Evolutionary conservation across 768 basidiomycete genomes (phyloP), one percentile per base, ranked within the genome.

Genomic region (Trametes sanguinea): DNA sequence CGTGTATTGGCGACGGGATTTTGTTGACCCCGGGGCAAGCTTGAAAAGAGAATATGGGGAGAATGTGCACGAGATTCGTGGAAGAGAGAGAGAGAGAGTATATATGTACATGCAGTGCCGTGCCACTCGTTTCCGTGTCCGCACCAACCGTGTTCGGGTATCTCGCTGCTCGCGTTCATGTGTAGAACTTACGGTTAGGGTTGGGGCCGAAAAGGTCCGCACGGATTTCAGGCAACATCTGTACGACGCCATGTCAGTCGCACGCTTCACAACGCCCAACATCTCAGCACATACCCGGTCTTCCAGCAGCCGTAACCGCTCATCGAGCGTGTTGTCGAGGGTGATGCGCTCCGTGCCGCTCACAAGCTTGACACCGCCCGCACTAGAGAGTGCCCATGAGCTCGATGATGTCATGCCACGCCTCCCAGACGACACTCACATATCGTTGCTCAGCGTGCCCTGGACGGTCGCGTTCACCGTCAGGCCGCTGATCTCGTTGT

Each of bases 181-280:
- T 88, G 75, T 86, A 90, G 81, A 95, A 96, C 74, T 93, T 95
- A 70, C 95, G 86, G 78, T 96, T 98, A 75, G 85, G 82, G 75
- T 98, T 98, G 37, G 81, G 75, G 14, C 96, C 96, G 67, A 96
- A 98, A 47, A 98, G 80, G 68, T 94, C 90, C 65, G 81, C 81
- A 67, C 96, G 81, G 67, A 98, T 93, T 77, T 97, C 95, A 2
- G 96, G 96, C 29, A 98, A 80, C 96, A 98, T 98, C 93, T 96
- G 61, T 2, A 30, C 4, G 8, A 27, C 35, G 22, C 30, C 22
- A 51, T 22, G 39, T 11, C 45, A 50, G n/a, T 22, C n/a, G 33
- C 8, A 17, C 10, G 14, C 4, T 6, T 30, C 40, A 27, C 6
- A 16, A 54, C 10, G 13, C n/a, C 30, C 4, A 4, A 4, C 14